Percentiles rank a stretch among this genome's conserved stretches.
phyloP scores from a whole-genome alignment of 352 stramenopile species.

The Phytophthora cryptogea region DNA sequence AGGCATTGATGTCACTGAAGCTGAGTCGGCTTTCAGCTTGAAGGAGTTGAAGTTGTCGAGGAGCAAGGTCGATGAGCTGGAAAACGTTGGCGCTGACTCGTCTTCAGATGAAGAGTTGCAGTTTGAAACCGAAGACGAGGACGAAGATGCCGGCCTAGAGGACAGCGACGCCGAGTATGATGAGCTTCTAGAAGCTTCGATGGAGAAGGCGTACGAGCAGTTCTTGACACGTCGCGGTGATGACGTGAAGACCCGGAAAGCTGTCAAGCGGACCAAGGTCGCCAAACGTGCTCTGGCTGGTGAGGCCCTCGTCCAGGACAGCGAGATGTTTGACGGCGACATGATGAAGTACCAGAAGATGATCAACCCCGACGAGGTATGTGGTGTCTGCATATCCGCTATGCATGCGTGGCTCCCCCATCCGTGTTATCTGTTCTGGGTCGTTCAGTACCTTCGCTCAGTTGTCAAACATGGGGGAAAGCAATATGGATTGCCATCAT shows the following conservation, averaged over 20 bases:
- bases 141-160: constrained; percentile 30
- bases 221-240: constrained; percentile 80
- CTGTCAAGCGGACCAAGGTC: constrained; percentile 85
- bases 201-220: constrained; percentile 88
- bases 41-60: constrained; percentile 80
- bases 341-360: constrained; percentile 83
- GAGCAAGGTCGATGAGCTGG: constrained; percentile 74
- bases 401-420: constrained; percentile 53
- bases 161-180: constrained; percentile 85
- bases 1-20: constrained; percentile 82
- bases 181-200: constrained; percentile 76
- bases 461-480: constrained; percentile 93
- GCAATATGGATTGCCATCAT: constrained; percentile 71
- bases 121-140: constrained; percentile 36
- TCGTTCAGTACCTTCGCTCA: constrained; percentile 87
- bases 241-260: constrained; percentile 81
- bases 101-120: constrained; percentile 48
- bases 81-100: constrained; percentile 63
- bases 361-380: constrained; percentile 88
- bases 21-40: constrained; percentile 81
- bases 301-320: constrained; percentile 78
- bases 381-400: constrained; percentile 32
- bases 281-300: constrained; percentile 83
- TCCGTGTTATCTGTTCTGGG: constrained; percentile 93
- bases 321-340: constrained; percentile 84